These are phyloP conservation scores for Boletellus sp. DNA, from an alignment of 1,284 basidiomycete genomes.

Conservation along the genomic window DNA sequence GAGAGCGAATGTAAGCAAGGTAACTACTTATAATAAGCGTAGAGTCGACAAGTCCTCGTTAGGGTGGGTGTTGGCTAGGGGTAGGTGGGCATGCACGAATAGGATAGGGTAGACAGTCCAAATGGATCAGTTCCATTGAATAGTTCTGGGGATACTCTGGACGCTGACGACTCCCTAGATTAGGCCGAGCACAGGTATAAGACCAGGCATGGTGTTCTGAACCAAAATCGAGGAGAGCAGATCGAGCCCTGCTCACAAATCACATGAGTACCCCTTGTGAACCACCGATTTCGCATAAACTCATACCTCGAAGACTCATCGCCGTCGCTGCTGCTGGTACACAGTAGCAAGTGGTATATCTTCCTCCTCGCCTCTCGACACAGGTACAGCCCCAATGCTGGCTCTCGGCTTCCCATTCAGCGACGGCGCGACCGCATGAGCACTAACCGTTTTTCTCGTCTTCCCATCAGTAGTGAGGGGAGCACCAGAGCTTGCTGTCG, in stretches of 20 bases:
- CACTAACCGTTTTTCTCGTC: constrained; percentile 61
- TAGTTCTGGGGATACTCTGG: constrained; percentile 25
- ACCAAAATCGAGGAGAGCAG: constrained; percentile 1
- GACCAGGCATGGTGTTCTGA: constrained; percentile 1
- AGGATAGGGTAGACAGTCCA: constrained; percentile 25
- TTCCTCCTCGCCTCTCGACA: constrained; percentile 56
- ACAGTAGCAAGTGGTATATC: constrained; percentile 73
- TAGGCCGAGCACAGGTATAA: constrained; percentile 9
- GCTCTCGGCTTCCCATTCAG: constrained; percentile 42
- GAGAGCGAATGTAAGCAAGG: constrained; percentile 26
- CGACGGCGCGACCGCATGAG: constrained; percentile 49
- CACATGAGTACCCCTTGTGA: constrained; percentile 9
- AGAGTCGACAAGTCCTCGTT: constrained; percentile 24
- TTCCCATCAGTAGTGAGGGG: constrained; percentile 50
- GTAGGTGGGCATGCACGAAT: constrained; percentile 24
- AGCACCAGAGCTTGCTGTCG: constrained; percentile 48
- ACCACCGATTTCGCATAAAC: not conserved
- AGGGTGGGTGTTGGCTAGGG: constrained; percentile 20
- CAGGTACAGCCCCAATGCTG: constrained; percentile 31
- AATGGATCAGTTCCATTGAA: constrained; percentile 17
- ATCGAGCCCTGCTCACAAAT: constrained; percentile 8
- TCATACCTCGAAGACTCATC: constrained; percentile 34
- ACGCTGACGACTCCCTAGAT: constrained; percentile 26
- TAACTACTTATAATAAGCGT: constrained; percentile 25
- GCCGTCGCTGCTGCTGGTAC: constrained; percentile 62